Base-by-base conservation (phyloP, 495 filamentous ascomycete genomes). In the Annulohypoxylon bovei region DNA sequence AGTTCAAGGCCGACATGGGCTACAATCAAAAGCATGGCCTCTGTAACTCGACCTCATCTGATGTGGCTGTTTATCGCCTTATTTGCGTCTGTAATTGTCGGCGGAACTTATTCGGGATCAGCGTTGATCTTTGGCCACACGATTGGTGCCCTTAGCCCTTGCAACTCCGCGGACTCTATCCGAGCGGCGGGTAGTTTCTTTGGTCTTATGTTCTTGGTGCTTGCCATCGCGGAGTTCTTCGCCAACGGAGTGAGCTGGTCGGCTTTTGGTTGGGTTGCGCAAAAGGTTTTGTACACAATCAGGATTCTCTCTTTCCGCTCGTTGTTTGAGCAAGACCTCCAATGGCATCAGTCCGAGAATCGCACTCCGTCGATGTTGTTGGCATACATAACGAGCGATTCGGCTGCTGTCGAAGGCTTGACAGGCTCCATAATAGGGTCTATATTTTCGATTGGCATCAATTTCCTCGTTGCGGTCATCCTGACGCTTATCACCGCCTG, bases 401-500 rank as follows among this genome's bases (percentile, higher is more conserved):
- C 84, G 1, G 85, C 78, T 1, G 75, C 81, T 27, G 74, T 87
- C 0, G 78, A 78, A 30, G 75, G 79, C 0, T 67, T 85, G 30
- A 81, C 79, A 6, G 82, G 82, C 18, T 77, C 79, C 5, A 82
- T 84, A 40, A 73, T 85, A 18, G 82, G 82, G 4, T 80, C 80
- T 0, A 65, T 87, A 42, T 78, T 85, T 56, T 85, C 83, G 28
- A 84, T 85, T 23, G 71, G 49, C 39, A 79, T 75, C 71, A 85
- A 50, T 80, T 84, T 53, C 67, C 0, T 83, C 16, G 78, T 68
- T 0, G 81, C 86, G 7, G 81, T 89, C 56, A 77, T 84, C 11
- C 75, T 90, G 25, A 81, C 88, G 0, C 86, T 89, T 62, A 75
- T 86, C 14, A 80, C 88, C 54, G 89, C 88, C 4, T 90, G 89